Evolutionary conservation across 805 yeast species (phyloP).

Genomic region (Wickerhamiella nectarea): DNA sequence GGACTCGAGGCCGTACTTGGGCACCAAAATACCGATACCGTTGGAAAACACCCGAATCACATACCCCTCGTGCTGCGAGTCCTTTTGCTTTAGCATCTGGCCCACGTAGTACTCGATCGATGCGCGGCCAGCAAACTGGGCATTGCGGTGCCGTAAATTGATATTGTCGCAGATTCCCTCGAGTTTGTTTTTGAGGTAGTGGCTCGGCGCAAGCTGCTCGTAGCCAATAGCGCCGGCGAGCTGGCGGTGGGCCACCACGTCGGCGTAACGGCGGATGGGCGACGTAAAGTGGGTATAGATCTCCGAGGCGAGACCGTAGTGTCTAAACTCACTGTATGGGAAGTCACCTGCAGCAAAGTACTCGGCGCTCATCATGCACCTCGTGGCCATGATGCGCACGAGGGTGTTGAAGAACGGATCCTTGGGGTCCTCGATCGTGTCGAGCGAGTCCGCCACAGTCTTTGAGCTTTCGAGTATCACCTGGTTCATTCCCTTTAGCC

Average conservation of each 20-base stretch:
- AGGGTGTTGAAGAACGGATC: slow-evolving; percentile 90
- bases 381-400: slow-evolving; percentile 89
- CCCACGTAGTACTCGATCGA: slow-evolving; percentile 97
- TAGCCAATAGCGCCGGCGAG: slow-evolving; percentile 96
- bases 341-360: slow-evolving; percentile 85
- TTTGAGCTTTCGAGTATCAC: slow-evolving; percentile 75
- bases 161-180: slow-evolving; percentile 78
- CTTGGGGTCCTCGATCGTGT: slow-evolving; percentile 64
- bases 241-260: slow-evolving; percentile 93
- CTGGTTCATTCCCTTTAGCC: slow-evolving; percentile 61
- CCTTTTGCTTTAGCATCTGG: slow-evolving; percentile 82
- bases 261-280: slow-evolving; percentile 96
- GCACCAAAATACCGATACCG: slow-evolving; percentile 89
- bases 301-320: slow-evolving; percentile 94
- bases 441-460: slow-evolving; percentile 86
- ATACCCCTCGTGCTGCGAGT: slow-evolving; percentile 73
- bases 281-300: slow-evolving; percentile 97
- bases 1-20: slow-evolving; percentile 92
- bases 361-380: slow-evolving; percentile 99
- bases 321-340: slow-evolving; percentile 83
- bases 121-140: slow-evolving; percentile 98
- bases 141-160: slow-evolving; percentile 89
- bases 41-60: slow-evolving; percentile 84
- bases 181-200: slow-evolving; percentile 82
- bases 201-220: slow-evolving; percentile 66